Percentiles rank a stretch among this genome's conserved stretches.
Evolutionary conservation across 345 rosid genomes (phyloP).

Genomic region (Punica granatum): DNA sequence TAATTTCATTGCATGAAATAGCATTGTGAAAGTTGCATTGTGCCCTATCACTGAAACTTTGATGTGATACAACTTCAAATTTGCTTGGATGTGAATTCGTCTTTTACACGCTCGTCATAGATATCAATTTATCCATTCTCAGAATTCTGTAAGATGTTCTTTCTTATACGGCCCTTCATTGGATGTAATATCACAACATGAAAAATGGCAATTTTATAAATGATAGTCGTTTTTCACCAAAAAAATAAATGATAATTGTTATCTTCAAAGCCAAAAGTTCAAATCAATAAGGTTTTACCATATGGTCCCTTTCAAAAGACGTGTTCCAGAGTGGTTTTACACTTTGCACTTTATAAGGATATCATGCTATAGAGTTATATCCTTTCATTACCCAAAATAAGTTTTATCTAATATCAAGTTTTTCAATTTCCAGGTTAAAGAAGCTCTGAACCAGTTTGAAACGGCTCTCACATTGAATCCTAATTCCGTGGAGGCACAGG

Average conservation of each 20-base stretch:
- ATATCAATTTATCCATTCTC: not conserved
- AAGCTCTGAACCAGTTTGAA: slow-evolving; percentile 77
- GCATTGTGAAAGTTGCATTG: not conserved
- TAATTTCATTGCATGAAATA: not conserved
- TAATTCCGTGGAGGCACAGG: slow-evolving; percentile 71
- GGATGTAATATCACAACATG: too few species aligned
- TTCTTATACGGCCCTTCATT: too few species aligned
- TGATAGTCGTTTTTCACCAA: too few species aligned
- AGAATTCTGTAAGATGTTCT: not conserved
- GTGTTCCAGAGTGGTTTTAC: too few species aligned
- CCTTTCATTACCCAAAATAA: not conserved
- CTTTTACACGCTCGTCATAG: not conserved
- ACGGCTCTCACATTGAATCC: slow-evolving; percentile 71
- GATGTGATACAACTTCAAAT: not conserved
- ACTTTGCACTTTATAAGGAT: too few species aligned
- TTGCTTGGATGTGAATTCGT: not conserved
- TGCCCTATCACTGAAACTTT: not conserved
- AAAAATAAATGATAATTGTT: too few species aligned
- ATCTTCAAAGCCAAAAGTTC: too few species aligned
- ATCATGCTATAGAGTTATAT: too few species aligned
- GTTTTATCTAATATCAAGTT: not conserved
- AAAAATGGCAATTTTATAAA: too few species aligned
- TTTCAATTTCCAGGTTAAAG: slow-evolving; percentile 56
- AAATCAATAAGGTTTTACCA: too few species aligned
- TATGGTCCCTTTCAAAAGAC: too few species aligned